Base-by-base conservation (phyloP, 495 filamentous ascomycete species). In the Xylaria curta region DNA sequence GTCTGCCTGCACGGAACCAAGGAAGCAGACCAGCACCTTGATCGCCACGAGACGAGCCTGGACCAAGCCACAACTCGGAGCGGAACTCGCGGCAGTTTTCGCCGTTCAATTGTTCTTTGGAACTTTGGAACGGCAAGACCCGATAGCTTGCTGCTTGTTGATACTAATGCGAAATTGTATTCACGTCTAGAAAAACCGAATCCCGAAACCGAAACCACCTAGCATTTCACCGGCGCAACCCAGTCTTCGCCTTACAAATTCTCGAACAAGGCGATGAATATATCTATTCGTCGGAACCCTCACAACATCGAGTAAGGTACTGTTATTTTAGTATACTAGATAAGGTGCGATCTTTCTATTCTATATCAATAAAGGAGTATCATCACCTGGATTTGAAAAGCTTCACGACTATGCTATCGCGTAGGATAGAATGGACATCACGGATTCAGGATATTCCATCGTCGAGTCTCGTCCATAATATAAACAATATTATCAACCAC, bases 11-110 rank as follows among this genome's bases (percentile, higher is more conserved):
- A 56, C 26, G 58, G 58, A 40, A 38, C 21, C 58, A 60, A 40
- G 28, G 26, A 59, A 24, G 54, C 54, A 59, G 58, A 33, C 33
- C 8, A 38, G 58, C 28, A 60, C 58, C 58, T 60, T 60, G 28
- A 60, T 60, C 13, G 10, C 17, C n/a, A 36, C 54, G 15, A 36
- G 5, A 31, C 9, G 58, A 21, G 0, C 54, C 13, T 33, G 54
- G 54, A 59, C 31, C 6, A n/a, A 59, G 51, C 24, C 9, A 10
- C 26, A 17, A 58, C 13, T 36, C 13, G 26, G 17, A n/a, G 54
- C 54, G 26, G 9, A 36, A 59, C 26, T 33, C 54, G 26, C 26
- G 24, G 49, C n/a, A n/a, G 49, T 26, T 26, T 21, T 53, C 26
- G 53, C 53, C 53, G 53, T 56, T 12, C 26, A 31, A 3, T 10